phyloP scores from a whole-genome alignment of 2,329 filamentous ascomycete species.

The Alternaria triticimaculans region DNA sequence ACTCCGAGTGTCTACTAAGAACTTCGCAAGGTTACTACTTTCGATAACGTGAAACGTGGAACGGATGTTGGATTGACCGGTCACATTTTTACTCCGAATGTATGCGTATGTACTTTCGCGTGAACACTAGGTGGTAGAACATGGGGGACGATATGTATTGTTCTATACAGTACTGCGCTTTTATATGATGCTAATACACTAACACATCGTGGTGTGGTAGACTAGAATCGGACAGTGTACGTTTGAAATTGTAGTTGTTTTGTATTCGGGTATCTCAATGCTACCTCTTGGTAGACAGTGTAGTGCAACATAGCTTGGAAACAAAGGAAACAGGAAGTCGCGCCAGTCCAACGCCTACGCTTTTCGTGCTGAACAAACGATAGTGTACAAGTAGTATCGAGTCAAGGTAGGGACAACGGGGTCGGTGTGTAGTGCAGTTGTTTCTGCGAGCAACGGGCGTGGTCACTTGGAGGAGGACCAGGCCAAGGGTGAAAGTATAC shows the following conservation, averaged over 20 bases:
- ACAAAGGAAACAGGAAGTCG: neutral
- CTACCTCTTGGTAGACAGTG: neutral
- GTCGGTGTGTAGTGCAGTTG: neutral
- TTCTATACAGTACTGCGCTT: neutral
- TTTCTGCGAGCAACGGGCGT: neutral
- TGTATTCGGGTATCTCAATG: neutral
- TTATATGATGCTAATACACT: neutral
- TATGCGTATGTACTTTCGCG: too few species aligned
- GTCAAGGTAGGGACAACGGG: neutral
- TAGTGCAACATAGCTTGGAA: neutral
- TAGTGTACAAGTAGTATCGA: neutral
- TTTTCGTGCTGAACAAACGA: neutral
- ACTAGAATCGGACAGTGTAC: neutral
- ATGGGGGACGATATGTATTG: too few species aligned
- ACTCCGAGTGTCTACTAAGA: neutral
- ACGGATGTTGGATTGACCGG: neutral
- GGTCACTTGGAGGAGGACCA: neutral
- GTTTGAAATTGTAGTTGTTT: neutral
- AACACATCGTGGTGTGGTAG: neutral
- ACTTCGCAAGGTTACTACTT: neutral
- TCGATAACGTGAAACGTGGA: neutral
- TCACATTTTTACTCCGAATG: too few species aligned
- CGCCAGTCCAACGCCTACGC: neutral
- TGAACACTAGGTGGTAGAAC: too few species aligned
- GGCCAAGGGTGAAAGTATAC: neutral